These are phyloP conservation scores for Proteromonas lacertae DNA, from an alignment of 352 stramenopile species.

Conservation along the genomic window DNA sequence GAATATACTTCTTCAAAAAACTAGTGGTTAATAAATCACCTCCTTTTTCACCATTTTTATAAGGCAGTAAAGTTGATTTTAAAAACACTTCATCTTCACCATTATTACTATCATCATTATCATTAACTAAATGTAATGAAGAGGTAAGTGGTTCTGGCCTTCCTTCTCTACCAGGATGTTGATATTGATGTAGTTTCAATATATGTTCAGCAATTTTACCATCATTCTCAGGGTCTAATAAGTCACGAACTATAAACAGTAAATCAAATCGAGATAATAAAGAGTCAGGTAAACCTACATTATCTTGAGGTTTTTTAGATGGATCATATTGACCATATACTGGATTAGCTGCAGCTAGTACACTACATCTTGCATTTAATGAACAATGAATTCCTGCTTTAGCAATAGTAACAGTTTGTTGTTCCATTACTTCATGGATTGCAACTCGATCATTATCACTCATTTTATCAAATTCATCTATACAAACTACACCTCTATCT, in stretches of 20 bases:
- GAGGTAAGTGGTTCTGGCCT: constrained; percentile 42
- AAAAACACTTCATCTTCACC: constrained; percentile 20
- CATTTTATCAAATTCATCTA: constrained; percentile 98
- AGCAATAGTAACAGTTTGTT: constrained; percentile 97
- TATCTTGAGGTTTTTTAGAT: constrained; percentile 77
- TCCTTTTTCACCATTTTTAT: constrained; percentile 6
- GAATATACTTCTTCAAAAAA: constrained; percentile 96
- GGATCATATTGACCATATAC: constrained; percentile 99
- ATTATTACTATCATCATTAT: constrained; percentile 23
- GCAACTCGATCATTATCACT: constrained; percentile 78
- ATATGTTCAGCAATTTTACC: constrained; percentile 83
- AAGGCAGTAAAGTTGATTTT: not conserved
- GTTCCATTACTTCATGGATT: constrained; percentile 99
- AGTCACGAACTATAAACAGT: constrained; percentile 96
- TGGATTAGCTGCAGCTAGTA: constrained; percentile 90
- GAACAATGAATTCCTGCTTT: constrained; percentile 96
- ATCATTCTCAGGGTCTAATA: constrained; percentile 64
- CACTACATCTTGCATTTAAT: constrained; percentile 87
- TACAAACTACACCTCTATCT: constrained; percentile 89
- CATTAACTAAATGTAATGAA: constrained; percentile 31
- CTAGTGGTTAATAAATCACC: constrained; percentile 16
- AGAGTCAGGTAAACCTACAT: constrained; percentile 95
- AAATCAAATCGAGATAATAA: constrained; percentile 97
- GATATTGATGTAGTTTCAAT: constrained; percentile 76
- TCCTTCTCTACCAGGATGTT: constrained; percentile 26